Base-by-base conservation (phyloP, 1,139 yeast genomes). In the Yamadazyma epiphylla region DNA sequence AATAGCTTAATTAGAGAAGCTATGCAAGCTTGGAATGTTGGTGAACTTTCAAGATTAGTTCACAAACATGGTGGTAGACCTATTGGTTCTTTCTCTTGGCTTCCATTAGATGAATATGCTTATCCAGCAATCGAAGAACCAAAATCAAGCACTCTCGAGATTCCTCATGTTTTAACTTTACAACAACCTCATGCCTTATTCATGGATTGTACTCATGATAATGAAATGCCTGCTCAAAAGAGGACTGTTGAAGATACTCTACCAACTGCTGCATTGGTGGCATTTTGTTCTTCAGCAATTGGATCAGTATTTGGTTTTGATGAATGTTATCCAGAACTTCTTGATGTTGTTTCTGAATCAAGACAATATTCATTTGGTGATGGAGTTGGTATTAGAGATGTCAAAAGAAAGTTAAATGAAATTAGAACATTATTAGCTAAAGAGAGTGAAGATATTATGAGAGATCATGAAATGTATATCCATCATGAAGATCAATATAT, bases 121-220 rank as follows among this genome's bases (percentile, higher is more conserved):
- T 81, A 78, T 42, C 84, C 86, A 1, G 78, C 82, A 1, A 58
- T 57, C 16, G 41, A 60, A 14, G 69, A 64, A 27, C 71, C 74
- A 0, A 30, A 36, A 38, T 45, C 36, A 38, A 55, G 37, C 48
- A 65, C 36, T 30, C 59, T 81, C 37, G 77, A 77, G 36, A 68
- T 82, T 29, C 89, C 91, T 3, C 73, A 70, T 42, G 67, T 78
- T 10, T 69, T 86, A 31, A 69, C 78, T 1, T 65, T 78, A 6
- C 74, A 80, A 25, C 78, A 80, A 10, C 95, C 95, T 3, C 97
- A 88, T 58, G 96, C 97, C 0, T 66, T 91, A 46, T 84, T 91
- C 48, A 89, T 91, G 96, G 98, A 91, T 54, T 89, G 96, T 49
- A 89, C 97, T 3, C 98, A 91, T 55, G 98, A 91, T 56, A 91